A percentile compares a stretch with the other conserved stretches of the same genome.
These are phyloP conservation scores for Fusarium sp. DNA, from an alignment of 2,329 filamentous ascomycete species.

Conservation along the genomic window DNA sequence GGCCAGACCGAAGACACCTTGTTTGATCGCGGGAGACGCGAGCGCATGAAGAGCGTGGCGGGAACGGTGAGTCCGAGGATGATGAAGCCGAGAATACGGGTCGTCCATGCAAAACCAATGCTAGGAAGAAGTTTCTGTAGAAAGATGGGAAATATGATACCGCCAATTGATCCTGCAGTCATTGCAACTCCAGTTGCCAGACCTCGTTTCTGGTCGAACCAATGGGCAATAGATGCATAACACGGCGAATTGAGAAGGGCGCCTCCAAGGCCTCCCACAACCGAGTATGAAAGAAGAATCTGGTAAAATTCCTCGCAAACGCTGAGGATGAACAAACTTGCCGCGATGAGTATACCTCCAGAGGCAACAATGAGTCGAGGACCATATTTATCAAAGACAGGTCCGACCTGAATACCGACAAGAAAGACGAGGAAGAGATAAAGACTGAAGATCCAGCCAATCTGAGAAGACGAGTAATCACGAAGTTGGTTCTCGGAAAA, in stretches of 20 bases:
- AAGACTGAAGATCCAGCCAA: conserved; percentile 89
- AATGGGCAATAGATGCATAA: conserved; percentile 80
- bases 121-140: conserved; percentile 57
- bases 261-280: conserved; percentile 77
- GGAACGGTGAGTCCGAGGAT: conserved; percentile 58
- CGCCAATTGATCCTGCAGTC: conserved; percentile 75
- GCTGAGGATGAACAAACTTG: conserved; percentile 73
- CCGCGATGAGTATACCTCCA: conserved; percentile 70
- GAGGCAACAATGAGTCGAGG: conserved; percentile 72
- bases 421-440: conserved; percentile 86
- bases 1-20: conserved; percentile 57
- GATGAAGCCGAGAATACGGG: conserved; percentile 61
- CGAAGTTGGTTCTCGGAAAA: conserved; percentile 76
- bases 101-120: conserved; percentile 61
- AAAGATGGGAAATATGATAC: conserved; percentile 68
- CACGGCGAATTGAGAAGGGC: conserved; percentile 82
- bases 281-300: conserved; percentile 80
- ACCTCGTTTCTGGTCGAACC: conserved; percentile 77
- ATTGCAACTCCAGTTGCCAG: conserved; percentile 85
- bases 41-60: conserved; percentile 59
- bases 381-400: conserved; percentile 81
- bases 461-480: conserved; percentile 71
- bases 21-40: conserved; percentile 62
- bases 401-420: conserved; percentile 82
- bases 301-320: conserved; percentile 78